Percentiles rank a stretch among this genome's conserved stretches.
Evolutionary conservation across 441 rosid species (phyloP).

Genomic region (Adansonia gregorii): DNA sequence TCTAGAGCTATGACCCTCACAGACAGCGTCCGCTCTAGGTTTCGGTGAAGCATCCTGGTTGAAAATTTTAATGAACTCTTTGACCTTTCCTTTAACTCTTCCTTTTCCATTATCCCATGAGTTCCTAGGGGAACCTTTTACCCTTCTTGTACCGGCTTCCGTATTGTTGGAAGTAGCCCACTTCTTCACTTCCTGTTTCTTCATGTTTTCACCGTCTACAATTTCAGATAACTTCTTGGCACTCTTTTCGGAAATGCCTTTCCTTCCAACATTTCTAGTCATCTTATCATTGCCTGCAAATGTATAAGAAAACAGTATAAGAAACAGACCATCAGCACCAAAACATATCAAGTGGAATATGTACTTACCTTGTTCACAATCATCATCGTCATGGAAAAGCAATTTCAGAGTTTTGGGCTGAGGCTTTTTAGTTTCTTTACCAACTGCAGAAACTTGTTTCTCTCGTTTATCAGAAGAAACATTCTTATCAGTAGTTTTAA

Average conservation of each 20-base stretch:
- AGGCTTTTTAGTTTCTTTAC: conserved; percentile 36
- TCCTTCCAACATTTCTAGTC: conserved; percentile 32
- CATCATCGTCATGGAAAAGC: conserved; percentile 30
- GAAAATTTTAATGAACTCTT: conserved; percentile 75
- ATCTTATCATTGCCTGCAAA: conserved; percentile 49
- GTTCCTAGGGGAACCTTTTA: conserved; percentile 35
- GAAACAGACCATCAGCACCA: conserved; percentile 12
- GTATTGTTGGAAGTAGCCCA: conserved; percentile 27
- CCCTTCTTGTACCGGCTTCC: conserved; percentile 40
- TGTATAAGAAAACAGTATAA: conserved; percentile 9
- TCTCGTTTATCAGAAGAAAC: not conserved
- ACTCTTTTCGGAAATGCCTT: conserved; percentile 47
- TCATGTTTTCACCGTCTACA: conserved; percentile 40
- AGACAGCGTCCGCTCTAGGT: conserved; percentile 30
- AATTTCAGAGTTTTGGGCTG: conserved; percentile 43
- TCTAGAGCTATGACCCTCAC: conserved; percentile 47
- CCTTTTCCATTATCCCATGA: conserved; percentile 43
- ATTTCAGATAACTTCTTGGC: conserved; percentile 33
- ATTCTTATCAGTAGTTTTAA: conserved; percentile 33
- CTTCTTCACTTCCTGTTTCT: conserved; percentile 47
- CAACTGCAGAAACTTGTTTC: conserved; percentile 17
- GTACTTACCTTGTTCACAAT: conserved; percentile 36
- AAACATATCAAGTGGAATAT: conserved; percentile 6
- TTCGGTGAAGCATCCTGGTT: conserved; percentile 57
- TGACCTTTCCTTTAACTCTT: conserved; percentile 67